Evolutionary conservation across 2,329 filamentous ascomycete genomes (phyloP).

Genomic region (Trichoderma koningii): DNA sequence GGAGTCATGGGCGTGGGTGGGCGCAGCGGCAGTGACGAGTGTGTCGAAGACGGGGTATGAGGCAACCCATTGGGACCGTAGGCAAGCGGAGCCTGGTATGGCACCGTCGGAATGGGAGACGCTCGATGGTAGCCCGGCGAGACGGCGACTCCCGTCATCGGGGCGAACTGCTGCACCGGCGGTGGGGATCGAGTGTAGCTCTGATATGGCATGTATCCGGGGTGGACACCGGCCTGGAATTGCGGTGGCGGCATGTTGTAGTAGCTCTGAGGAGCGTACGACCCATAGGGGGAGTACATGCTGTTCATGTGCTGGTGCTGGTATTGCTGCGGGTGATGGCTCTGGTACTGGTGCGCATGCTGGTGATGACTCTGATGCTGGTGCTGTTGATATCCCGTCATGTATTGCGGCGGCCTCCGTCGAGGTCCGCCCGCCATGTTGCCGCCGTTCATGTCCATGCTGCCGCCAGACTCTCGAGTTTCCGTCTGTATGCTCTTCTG

Average conservation of each 20-base stretch:
- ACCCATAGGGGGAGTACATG: conserved; percentile 56
- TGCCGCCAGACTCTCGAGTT: conserved; percentile 39
- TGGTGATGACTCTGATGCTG: conserved; percentile 7
- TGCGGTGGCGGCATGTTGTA: conserved; percentile 59
- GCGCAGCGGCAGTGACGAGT: conserved; percentile 47
- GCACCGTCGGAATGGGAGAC: conserved; percentile 57
- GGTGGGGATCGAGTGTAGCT: conserved; percentile 53
- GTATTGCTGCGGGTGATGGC: not conserved
- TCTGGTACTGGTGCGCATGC: conserved; percentile 34
- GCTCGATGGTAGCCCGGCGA: conserved; percentile 53
- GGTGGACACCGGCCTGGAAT: conserved; percentile 55
- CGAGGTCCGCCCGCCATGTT: conserved; percentile 41
- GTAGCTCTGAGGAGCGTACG: conserved; percentile 49
- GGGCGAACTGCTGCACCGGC: conserved; percentile 57
- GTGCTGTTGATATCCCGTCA: conserved; percentile 41
- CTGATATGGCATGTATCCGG: conserved; percentile 53
- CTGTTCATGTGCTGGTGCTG: conserved; percentile 45
- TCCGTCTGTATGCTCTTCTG: conserved; percentile 62
- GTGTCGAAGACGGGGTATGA: conserved; percentile 57
- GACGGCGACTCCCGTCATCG: conserved; percentile 51
- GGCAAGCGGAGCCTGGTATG: conserved; percentile 57
- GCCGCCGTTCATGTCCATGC: conserved; percentile 35
- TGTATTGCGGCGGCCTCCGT: conserved; percentile 43
- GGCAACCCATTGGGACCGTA: conserved; percentile 46
- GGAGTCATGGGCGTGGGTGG: conserved; percentile 53